Percentiles rank a stretch among this genome's conserved stretches.
Conservation (phyloP, 1,284 basidiomycete genomes). For the Moesziomyces sp. region DNA sequence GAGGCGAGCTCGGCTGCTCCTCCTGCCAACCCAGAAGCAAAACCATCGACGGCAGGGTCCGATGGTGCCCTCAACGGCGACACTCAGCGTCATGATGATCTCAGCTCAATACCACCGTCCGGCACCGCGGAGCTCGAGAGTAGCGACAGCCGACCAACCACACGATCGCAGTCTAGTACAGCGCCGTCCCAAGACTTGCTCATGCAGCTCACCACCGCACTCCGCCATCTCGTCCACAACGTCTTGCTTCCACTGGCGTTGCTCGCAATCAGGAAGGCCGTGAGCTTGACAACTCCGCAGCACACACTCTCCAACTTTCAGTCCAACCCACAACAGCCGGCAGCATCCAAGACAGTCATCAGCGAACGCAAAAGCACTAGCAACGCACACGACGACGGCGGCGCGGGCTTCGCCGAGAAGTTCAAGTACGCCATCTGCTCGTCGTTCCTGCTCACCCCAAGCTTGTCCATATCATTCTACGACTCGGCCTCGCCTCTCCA, state of each 20-base stretch:
- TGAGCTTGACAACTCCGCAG: not conserved
- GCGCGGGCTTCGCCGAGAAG: constrained; percentile 51
- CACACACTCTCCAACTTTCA: not conserved
- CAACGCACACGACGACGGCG: constrained; percentile 2
- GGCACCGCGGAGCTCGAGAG: no score
- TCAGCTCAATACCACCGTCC: no score
- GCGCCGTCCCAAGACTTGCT: not conserved
- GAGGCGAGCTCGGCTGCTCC: not conserved
- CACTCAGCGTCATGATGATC: no score
- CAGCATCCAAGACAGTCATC: not conserved
- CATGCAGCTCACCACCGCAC: constrained; percentile 1
- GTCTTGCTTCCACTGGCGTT: constrained; percentile 11
- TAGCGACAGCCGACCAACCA: no score
- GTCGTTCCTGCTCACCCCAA: constrained; percentile 62
- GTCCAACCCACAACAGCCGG: not conserved
- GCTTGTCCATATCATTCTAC: constrained; percentile 64
- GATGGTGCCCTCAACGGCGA: no score
- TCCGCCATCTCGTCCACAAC: constrained; percentile 3
- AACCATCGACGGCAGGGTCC: not conserved
- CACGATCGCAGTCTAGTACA: not conserved
- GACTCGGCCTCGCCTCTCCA: constrained; percentile 29
- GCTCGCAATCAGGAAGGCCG: not conserved
- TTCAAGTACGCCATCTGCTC: constrained; percentile 65
- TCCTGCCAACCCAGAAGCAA: not conserved
- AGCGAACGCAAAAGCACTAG: not conserved